Base-by-base conservation (phyloP, 163 green algal species). In the Volvox carteri region DNA sequence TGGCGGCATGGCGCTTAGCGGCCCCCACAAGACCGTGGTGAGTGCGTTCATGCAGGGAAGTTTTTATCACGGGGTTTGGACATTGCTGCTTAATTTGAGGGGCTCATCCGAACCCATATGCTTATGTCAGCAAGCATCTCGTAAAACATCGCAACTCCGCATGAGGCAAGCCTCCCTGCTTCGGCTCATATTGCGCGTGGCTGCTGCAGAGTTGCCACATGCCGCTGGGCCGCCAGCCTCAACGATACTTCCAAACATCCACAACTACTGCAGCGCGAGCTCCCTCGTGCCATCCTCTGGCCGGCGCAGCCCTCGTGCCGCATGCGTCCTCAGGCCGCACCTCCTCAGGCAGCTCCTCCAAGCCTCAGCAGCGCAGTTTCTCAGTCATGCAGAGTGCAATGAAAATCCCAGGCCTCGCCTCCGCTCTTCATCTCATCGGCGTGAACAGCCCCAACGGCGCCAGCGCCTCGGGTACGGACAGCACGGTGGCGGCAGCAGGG, bases 361-460 rank as follows among this genome's bases (percentile, higher is more conserved):
- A 77, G 14, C 56, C 70, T 14, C 70, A 37, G 21, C 70, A 78
- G 70, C 70, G 70, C 39, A 30, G 14, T 39, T 78, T 78, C 70
- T 78, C 70, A 42, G 25, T 81, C 16, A 62, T 84, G 75, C 75
- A 84, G 30, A 70, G 50, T 50, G 75, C 48, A 48, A 72, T 84
- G 48, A 68, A 84, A 11, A 84, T 84, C 21, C 75, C 75, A 33
- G 75, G 75, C 41, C 75, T 84, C 2, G 75, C 75, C 3, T 84
- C 75, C 5, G 75, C 75, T 11, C 75, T 84, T 37, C 48, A 84
- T 52, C 50, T 84, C 35, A 74, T 73, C 77, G 54, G 77, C 54
- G 52, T 62, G 9, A 41, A 46, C 52, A 52, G 77, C 18, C 1
- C n/a, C 75, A 7, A 25, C 52, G 37, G 37, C 77, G 56, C 18